phyloP scores from a whole-genome alignment of 1,284 basidiomycete species.

The Boletus sp. region DNA sequence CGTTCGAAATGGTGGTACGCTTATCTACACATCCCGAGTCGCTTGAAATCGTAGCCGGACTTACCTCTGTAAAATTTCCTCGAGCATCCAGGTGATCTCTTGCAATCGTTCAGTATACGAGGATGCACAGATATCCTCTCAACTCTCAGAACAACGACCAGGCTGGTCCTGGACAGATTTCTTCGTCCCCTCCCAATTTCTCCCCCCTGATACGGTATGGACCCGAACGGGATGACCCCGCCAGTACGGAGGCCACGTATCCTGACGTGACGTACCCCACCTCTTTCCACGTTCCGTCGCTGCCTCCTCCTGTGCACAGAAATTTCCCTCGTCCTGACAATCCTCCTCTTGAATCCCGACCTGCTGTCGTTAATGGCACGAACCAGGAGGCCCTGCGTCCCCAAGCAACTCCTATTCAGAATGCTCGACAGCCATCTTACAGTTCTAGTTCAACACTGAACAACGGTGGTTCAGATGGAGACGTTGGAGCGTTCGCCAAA shows the following conservation, averaged over 20 bases:
- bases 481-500: slow-evolving; percentile 22
- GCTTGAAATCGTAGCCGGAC: not conserved
- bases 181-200: not conserved
- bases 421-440: slow-evolving; percentile 16
- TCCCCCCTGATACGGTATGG: not conserved
- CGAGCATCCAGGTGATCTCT: slow-evolving; percentile 19
- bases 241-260: not conserved
- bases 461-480: slow-evolving; percentile 17
- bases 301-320: slow-evolving; percentile 7
- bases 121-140: slow-evolving; percentile 19
- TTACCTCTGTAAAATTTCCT: slow-evolving; percentile 2
- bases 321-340: slow-evolving; percentile 1
- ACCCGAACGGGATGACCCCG: slow-evolving; percentile 1
- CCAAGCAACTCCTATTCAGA: slow-evolving; percentile 17
- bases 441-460: slow-evolving; percentile 36
- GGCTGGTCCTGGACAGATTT: slow-evolving; percentile 23
- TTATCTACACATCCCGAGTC: slow-evolving; percentile 14
- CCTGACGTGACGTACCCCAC: slow-evolving; percentile 8
- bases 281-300: slow-evolving; percentile 12
- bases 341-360: slow-evolving; percentile 13
- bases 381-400: slow-evolving; percentile 12
- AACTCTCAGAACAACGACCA: slow-evolving; percentile 8
- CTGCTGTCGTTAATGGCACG: slow-evolving; percentile 10
- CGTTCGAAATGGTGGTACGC: slow-evolving; percentile 25
- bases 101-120: slow-evolving; percentile 8